Evolutionary conservation across 768 basidiomycete species (phyloP).

Genomic region (Clavaria fumosa): DNA sequence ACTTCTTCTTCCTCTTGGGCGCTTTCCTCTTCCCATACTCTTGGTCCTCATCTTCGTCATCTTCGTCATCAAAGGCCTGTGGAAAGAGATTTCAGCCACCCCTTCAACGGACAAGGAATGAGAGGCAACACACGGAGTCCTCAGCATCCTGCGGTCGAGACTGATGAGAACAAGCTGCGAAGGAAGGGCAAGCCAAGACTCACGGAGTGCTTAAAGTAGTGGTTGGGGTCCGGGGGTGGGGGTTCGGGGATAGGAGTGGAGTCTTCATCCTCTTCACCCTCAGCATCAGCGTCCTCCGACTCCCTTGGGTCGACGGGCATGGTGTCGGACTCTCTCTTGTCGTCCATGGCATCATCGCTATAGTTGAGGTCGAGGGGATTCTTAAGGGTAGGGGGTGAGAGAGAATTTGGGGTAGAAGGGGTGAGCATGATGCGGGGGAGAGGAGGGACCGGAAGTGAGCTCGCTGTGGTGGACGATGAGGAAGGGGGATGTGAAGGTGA

Average conservation of each 20-base stretch:
- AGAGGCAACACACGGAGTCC: slow-evolving; percentile 36
- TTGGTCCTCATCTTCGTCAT: slow-evolving; percentile 44
- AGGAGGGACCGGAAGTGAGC: too few species aligned
- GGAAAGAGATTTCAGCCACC: too few species aligned
- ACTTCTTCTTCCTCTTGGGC: slow-evolving; percentile 52
- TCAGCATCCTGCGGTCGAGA: slow-evolving; percentile 29
- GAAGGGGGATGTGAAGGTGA: slow-evolving; percentile 14
- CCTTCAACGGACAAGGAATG: slow-evolving; percentile 8
- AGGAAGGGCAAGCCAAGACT: slow-evolving; percentile 13
- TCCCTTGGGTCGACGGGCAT: slow-evolving; percentile 54
- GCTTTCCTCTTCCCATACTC: slow-evolving; percentile 59
- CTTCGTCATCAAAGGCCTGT: slow-evolving; percentile 39
- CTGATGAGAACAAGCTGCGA: slow-evolving; percentile 8
- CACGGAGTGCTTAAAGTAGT: slow-evolving; percentile 25
- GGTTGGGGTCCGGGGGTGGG: slow-evolving; percentile 23
- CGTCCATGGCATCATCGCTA: slow-evolving; percentile 32
- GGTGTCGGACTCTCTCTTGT: slow-evolving; percentile 37
- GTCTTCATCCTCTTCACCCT: slow-evolving; percentile 16
- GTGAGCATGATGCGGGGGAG: slow-evolving; percentile 14
- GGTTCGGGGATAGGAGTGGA: slow-evolving; percentile 17
- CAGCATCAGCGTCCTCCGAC: slow-evolving; percentile 28
- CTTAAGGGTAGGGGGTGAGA: slow-evolving; percentile 13
- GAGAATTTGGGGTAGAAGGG: neutral
- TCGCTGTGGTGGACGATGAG: slow-evolving; percentile 17
- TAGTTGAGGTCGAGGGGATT: slow-evolving; percentile 39